Evolutionary conservation across 2,329 filamentous ascomycete genomes (phyloP), one percentile per base, ranked within the genome.

Genomic region (Venturia aucupariae): DNA sequence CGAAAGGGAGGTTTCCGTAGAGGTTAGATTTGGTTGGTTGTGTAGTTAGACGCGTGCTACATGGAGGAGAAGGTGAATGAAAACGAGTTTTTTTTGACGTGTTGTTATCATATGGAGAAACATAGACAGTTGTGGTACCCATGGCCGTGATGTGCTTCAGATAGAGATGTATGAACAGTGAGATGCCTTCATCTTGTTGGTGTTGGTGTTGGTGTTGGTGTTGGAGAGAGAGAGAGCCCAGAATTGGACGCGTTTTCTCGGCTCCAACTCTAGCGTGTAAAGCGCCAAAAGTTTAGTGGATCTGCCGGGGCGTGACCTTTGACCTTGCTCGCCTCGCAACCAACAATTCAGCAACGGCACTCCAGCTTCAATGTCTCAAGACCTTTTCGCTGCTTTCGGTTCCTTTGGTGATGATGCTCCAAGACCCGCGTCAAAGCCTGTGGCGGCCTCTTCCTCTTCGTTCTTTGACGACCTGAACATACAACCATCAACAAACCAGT

Each of bases 361-460:
- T 35, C 1, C 27, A 32, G n/a, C 27, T 35, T 57, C 51, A 17
- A 65, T 65, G 64, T 65, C 64, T 30, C 64, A 65, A 57, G 64
- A 65, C 63, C 48, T 65, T n/a, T 48, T 65, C 19, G 64, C 64
- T 24, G 64, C 64, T 19, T 65, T 65, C 19, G 64, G 32, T 17
- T 22, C 62, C 19, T n/a, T 42, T 17, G 24, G 24, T 35, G 44
- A 30, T 7, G 46, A 61, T n/a, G 19, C 59, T 30, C 27, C 57
- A 15, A 51, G 41, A 55, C 35, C 60, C 5, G 15, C 17, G 4
- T 22, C 41, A 22, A 41, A 35, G n/a, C 64, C 54, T 2, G 35
- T 38, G 39, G 59, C 30, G 7, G 27, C 19, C 13, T 32, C 22
- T 17, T 44, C 46, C 17, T 65, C 41, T 39, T 61, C 64, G 1